Base-by-base conservation (phyloP, 495 filamentous ascomycete genomes). In the Penicillium nucicola region DNA sequence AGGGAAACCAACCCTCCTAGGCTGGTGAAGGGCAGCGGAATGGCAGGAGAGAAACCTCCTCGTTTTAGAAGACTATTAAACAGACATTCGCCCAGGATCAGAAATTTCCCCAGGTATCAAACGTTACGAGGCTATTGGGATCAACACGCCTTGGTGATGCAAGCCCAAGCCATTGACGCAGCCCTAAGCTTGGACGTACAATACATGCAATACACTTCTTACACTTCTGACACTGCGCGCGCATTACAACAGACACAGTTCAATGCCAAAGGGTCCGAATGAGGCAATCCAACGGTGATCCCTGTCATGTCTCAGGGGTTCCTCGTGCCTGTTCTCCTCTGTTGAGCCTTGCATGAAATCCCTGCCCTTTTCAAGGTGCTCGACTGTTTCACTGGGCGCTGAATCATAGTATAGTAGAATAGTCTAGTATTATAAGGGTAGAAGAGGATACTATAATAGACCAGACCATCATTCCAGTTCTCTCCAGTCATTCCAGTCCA, bases 331-430 rank as follows among this genome's bases (percentile, higher is more conserved):
- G 31, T 50, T 30, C 31, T 12, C 38, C 25, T 42, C 33, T 49
- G 14, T 22, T 15, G 30, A 36, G 20, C 48, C 48, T 50, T 36
- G 48, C 39, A 37, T 42, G 45, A 20, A 44, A 33, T 31, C 46
- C 50, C 53, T 60, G 36, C 55, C 53, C 53, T 53, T 32, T 30
- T 37, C 20, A 31, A 41, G 37, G 12, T 40, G 19, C 37, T 40
- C 37, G 22, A 32, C 28, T 60, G 64, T 67, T 62, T 67, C 62
- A 64, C 47, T 60, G 48, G 48, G 42, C 15, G 18, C 30, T 5
- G 31, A 15, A 43, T 23, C 5, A 19, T 23, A 28, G 33, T 37
- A 12, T 12, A 25, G 11, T 14, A 31, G 31, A 11, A 22, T 17
- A 31, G 31, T 17, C n/a, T 17, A 32, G 13, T 17, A 52, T 36